Percentiles rank a stretch among this genome's conserved stretches.
Conservation (phyloP, 306 rosid species). For the Cucumis sativus region Cucumber_9930_V3 NC_026657.2:30088001-30088500, state of each 20-base stretch:
- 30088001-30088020: background rate
- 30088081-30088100: slow-evolving; percentile 2
- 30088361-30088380: background rate
- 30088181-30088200: background rate
- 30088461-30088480: background rate
- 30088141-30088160: background rate
- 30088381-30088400: background rate
- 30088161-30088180: background rate
- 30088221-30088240: background rate
- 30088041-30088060: slow-evolving; percentile 7
- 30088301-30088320: background rate
- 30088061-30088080: background rate
- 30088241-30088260: background rate
- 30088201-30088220: background rate
- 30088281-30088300: background rate
- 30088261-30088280: background rate
- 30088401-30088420: background rate
- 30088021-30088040: background rate
- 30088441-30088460: background rate
- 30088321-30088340: background rate
- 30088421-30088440: background rate
- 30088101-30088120: slow-evolving; percentile 7
- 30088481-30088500: background rate
- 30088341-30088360: background rate
- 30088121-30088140: background rate